Evolutionary conservation across 441 rosid species (phyloP).

Genomic region (Biscutella laevigata): DNA sequence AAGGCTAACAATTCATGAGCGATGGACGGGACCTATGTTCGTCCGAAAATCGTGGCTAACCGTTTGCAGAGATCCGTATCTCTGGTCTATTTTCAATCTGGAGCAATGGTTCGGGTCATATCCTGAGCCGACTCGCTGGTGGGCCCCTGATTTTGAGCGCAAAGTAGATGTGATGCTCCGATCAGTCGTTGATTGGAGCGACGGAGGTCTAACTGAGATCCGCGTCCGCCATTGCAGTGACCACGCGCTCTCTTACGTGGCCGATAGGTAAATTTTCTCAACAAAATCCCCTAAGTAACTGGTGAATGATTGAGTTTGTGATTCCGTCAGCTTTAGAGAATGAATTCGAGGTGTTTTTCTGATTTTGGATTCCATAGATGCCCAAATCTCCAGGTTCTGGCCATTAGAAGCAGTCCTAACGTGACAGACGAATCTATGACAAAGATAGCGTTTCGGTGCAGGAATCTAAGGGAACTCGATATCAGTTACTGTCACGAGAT

Average conservation of each 20-base stretch:
- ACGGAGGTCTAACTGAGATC: conserved; percentile 42
- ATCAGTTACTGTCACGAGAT: conserved; percentile 75
- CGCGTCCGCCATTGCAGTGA: conserved; percentile 77
- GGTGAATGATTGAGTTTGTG: background rate
- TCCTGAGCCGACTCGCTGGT: conserved; percentile 42
- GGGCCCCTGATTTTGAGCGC: conserved; percentile 58
- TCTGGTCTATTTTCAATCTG: conserved; percentile 59
- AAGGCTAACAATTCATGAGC: conserved; percentile 47
- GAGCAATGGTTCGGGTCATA: conserved; percentile 43
- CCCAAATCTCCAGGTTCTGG: conserved; percentile 53
- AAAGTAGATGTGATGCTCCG: conserved; percentile 55
- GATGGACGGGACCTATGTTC: conserved; percentile 73
- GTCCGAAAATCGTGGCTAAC: conserved; percentile 65
- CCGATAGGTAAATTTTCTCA: conserved; percentile 42
- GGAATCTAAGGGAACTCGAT: conserved; percentile 50
- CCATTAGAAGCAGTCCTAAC: conserved; percentile 51
- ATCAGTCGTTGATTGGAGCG: conserved; percentile 53
- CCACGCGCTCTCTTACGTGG: conserved; percentile 42
- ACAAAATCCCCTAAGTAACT: too few species aligned
- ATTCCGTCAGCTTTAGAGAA: background rate
- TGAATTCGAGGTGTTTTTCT: background rate
- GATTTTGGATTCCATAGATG: conserved; percentile 38
- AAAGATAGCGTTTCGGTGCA: conserved; percentile 51
- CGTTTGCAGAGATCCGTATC: conserved; percentile 54
- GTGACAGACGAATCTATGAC: conserved; percentile 66